phyloP scores from a whole-genome alignment of 768 basidiomycete genomes.

The Trametes sanguinea region DNA sequence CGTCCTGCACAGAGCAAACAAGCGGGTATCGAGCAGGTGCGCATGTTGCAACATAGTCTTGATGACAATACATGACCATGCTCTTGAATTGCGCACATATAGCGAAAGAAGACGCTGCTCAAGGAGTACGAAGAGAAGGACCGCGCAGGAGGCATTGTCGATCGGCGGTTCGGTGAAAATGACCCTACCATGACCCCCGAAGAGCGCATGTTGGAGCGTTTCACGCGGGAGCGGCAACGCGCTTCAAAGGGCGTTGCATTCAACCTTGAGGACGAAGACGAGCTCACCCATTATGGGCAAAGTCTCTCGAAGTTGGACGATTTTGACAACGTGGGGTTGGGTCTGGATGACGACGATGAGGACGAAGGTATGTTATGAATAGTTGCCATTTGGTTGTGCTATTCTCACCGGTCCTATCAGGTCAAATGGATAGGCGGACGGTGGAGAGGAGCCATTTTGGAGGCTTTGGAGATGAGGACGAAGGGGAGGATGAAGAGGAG shows the following conservation, averaged over 20 bases:
- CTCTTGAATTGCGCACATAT: conserved; percentile 3
- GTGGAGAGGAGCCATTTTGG: conserved; percentile 81
- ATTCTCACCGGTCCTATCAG: conserved; percentile 34
- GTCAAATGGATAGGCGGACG: conserved; percentile 65
- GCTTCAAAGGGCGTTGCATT: conserved; percentile 75
- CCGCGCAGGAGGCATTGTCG: conserved; percentile 85
- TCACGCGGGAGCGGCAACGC: conserved; percentile 86
- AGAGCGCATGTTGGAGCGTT: conserved; percentile 95
- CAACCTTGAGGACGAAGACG: conserved; percentile 90
- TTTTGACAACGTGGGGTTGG: conserved; percentile 71
- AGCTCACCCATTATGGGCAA: conserved; percentile 90
- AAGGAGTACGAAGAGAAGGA: conserved; percentile 85
- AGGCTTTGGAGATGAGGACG: conserved; percentile 73
- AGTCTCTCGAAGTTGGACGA: conserved; percentile 84
- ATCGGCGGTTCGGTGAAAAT: conserved; percentile 95
- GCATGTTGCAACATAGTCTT: conserved; percentile 23
- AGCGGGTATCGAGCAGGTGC: conserved; percentile 85
- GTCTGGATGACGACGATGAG: conserved; percentile 57
- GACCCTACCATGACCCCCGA: conserved; percentile 91
- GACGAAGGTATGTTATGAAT: conserved; percentile 35
- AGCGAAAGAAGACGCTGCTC: conserved; percentile 87
- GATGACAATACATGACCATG: too few species aligned
- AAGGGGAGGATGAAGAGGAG: conserved; percentile 51
- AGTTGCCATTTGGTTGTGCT: background rate
- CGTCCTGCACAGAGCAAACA: conserved; percentile 88